Evolutionary conservation across 2,329 filamentous ascomycete species (phyloP).

Genomic region (Penicillium paneum): DNA sequence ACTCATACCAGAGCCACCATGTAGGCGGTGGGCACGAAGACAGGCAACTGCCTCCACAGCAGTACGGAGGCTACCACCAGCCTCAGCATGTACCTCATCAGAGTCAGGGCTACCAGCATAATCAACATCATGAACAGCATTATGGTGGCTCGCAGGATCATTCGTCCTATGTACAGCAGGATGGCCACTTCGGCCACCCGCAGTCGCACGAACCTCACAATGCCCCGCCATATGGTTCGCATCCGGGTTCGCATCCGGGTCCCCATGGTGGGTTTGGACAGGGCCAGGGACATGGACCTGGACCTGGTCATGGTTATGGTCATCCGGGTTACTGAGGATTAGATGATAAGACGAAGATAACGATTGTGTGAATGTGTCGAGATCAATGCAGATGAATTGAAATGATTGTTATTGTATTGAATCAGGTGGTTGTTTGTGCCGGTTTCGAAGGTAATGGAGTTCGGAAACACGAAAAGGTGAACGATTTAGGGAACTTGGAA

Average conservation of each 20-base stretch:
- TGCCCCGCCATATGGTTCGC: neutral
- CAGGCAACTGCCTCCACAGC: neutral
- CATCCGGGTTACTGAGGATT: neutral
- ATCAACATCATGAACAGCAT: neutral
- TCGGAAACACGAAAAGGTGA: neutral
- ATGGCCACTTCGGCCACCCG: neutral
- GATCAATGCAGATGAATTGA: neutral
- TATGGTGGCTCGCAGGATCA: neutral
- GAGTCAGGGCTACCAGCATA: neutral
- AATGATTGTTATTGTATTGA: neutral
- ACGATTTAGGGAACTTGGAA: neutral
- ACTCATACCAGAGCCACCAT: neutral
- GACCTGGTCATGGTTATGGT: neutral
- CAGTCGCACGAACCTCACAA: neutral
- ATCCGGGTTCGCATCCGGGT: neutral
- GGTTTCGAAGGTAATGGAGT: neutral
- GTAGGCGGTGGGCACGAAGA: neutral
- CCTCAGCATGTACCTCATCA: neutral
- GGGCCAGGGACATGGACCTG: neutral
- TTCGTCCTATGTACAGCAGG: neutral
- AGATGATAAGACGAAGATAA: neutral
- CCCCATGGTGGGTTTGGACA: neutral
- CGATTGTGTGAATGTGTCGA: neutral
- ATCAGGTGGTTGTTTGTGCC: neutral
- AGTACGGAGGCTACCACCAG: neutral